These are phyloP conservation scores for Leishmania lainsoni DNA, from an alignment of 208 protist genomes.

Conservation along the genomic window DNA sequence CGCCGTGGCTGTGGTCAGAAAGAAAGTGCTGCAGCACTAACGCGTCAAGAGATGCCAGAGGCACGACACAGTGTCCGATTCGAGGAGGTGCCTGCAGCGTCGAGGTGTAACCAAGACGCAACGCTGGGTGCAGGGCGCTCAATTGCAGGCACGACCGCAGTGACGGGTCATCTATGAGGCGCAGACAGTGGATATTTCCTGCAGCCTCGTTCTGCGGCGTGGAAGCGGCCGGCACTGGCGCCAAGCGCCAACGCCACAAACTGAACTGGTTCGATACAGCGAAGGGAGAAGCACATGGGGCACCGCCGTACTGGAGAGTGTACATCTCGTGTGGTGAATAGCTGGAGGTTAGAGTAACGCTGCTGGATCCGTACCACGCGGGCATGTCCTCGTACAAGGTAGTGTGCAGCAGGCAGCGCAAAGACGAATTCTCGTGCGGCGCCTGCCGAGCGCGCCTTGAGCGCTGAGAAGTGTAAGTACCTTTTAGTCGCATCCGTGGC, in stretches of 20 bases:
- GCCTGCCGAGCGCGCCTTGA: not conserved
- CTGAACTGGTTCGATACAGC: slow-evolving; percentile 20
- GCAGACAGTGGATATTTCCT: slow-evolving; percentile 11
- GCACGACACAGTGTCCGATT: slow-evolving; percentile 37
- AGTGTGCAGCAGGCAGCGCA: slow-evolving; percentile 40
- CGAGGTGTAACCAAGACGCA: slow-evolving; percentile 17
- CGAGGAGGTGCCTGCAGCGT: slow-evolving; percentile 14
- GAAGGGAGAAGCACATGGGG: slow-evolving; percentile 24
- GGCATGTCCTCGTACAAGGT: slow-evolving; percentile 42
- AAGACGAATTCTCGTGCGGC: slow-evolving; percentile 9
- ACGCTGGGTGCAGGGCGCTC: slow-evolving; percentile 22
- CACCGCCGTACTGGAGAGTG: slow-evolving; percentile 34
- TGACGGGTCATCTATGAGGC: slow-evolving; percentile 17
- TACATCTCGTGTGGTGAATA: slow-evolving; percentile 2
- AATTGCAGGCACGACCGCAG: slow-evolving; percentile 19
- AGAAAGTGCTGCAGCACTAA: slow-evolving; percentile 25
- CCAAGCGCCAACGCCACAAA: slow-evolving; percentile 16
- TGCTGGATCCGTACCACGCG: slow-evolving; percentile 42
- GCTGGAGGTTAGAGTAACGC: slow-evolving; percentile 24
- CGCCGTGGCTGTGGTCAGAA: slow-evolving; percentile 10
- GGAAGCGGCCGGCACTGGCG: not conserved
- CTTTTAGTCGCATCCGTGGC: not conserved
- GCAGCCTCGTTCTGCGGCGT: slow-evolving; percentile 6
- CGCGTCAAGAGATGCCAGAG: slow-evolving; percentile 12
- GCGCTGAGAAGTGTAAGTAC: slow-evolving; percentile 5